Percentiles rank a stretch among this genome's conserved stretches.
phyloP scores from a whole-genome alignment of 495 filamentous ascomycete species.

The Sabuloglossum arenarium region DNA sequence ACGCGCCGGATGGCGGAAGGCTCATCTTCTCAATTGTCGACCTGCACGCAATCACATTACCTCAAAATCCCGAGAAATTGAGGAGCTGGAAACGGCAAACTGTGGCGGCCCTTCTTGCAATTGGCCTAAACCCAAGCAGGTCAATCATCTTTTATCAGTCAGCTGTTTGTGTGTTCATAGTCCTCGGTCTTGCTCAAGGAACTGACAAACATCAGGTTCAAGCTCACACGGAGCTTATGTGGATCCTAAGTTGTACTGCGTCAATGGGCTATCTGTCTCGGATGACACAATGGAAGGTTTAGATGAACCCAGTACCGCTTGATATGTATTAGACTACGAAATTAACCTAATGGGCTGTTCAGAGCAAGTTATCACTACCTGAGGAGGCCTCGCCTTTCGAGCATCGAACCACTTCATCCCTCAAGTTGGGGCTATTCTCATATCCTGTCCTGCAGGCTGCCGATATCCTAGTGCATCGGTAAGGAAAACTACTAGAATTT shows the following conservation, averaged over 20 bases:
- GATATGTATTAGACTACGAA: neutral
- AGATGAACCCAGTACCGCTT: conserved; percentile 7
- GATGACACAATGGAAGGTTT: conserved; percentile 99
- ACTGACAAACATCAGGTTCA: conserved; percentile 29
- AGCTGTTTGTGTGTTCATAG: conserved; percentile 21
- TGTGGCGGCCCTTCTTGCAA: conserved; percentile 59
- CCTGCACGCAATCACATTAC: conserved; percentile 73
- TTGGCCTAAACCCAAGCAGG: conserved; percentile 57
- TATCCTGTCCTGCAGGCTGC: conserved; percentile 94
- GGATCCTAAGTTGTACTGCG: conserved; percentile 82
- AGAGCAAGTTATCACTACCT: conserved; percentile 49
- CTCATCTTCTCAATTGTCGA: conserved; percentile 77
- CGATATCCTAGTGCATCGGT: conserved; percentile 77
- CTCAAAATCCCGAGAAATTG: conserved; percentile 37
- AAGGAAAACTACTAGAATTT: neutral
- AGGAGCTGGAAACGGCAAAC: conserved; percentile 44
- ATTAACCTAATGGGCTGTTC: neutral
- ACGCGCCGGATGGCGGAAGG: conserved; percentile 27
- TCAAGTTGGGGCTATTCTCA: conserved; percentile 85
- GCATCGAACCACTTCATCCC: conserved; percentile 27
- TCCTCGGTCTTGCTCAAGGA: conserved; percentile 2
- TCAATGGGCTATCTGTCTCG: conserved; percentile 73
- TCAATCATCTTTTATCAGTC: conserved; percentile 77
- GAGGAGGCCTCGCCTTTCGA: conserved; percentile 32
- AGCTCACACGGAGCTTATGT: conserved; percentile 75